Evolutionary conservation across 139 green algal species (phyloP).

Genomic region (Volvox africanus): DNA sequence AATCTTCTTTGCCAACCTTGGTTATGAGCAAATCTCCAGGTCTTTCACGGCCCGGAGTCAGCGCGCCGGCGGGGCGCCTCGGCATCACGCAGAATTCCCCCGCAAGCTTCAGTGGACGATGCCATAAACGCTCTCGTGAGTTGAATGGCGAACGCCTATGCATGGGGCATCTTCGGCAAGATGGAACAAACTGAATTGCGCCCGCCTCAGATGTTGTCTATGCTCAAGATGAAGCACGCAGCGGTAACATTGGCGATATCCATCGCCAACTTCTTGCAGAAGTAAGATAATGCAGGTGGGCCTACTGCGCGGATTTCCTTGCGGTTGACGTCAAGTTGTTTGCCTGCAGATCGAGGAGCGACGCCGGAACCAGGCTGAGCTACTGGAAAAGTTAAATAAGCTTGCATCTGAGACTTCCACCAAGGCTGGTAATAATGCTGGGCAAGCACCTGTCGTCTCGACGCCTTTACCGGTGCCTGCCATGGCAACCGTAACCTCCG

Average conservation of each 20-base stretch:
- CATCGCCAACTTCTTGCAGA: conserved; percentile 14
- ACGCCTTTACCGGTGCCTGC: background rate
- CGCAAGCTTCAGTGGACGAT: conserved; percentile 10
- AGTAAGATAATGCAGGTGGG: background rate
- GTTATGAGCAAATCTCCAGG: background rate
- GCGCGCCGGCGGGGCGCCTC: background rate
- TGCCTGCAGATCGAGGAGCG: conserved; percentile 81
- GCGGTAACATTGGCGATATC: background rate
- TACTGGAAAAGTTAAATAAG: conserved; percentile 72
- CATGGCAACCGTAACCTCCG: background rate
- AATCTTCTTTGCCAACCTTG: background rate
- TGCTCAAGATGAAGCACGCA: background rate
- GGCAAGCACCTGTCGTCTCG: background rate
- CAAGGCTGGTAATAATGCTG: background rate
- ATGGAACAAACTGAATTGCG: background rate
- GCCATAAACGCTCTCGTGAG: conserved; percentile 6
- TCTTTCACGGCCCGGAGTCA: background rate
- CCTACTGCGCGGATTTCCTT: background rate
- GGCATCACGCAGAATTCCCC: conserved; percentile 18
- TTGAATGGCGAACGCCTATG: background rate
- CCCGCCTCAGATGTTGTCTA: background rate
- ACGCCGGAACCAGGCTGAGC: conserved; percentile 72
- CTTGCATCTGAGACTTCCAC: conserved; percentile 9
- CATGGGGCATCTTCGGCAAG: background rate
- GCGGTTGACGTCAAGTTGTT: background rate